Evolutionary conservation across 208 protist species (phyloP).

Genomic region (Endotrypanum monterogeii): DNA sequence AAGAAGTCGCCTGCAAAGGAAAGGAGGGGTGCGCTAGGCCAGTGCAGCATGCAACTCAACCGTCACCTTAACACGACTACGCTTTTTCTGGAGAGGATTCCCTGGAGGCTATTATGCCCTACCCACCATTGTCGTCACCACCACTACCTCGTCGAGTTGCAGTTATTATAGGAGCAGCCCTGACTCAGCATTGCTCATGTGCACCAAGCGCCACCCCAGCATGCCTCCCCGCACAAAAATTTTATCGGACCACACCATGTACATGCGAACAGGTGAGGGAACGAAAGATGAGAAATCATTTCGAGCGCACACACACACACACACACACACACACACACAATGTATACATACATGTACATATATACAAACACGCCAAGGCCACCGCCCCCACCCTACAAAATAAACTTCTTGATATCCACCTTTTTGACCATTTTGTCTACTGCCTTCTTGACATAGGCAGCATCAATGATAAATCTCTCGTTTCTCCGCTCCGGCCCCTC

Average conservation of each 20-base stretch:
- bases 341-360: not conserved
- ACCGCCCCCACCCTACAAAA: slow-evolving; percentile 53
- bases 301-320: slow-evolving; percentile 12
- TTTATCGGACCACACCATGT: too few species aligned
- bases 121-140: not conserved
- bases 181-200: not conserved
- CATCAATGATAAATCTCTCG: slow-evolving; percentile 87
- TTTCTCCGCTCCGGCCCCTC: slow-evolving; percentile 86
- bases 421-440: slow-evolving; percentile 92
- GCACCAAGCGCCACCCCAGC: not conserved
- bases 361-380: too few species aligned
- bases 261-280: too few species aligned
- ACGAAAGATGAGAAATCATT: not conserved
- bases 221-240: not conserved
- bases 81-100: not conserved
- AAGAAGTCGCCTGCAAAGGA: not conserved
- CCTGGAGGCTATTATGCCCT: not conserved
- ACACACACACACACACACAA: slow-evolving; percentile 8
- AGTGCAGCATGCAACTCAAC: not conserved
- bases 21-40: not conserved
- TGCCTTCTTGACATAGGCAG: slow-evolving; percentile 88
- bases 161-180: not conserved
- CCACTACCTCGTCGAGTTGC: not conserved
- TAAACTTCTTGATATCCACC: slow-evolving; percentile 94
- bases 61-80: not conserved